Evolutionary conservation across 73 alveolate species (phyloP).

Genomic region (Paramecium tetraurelia): DNA sequence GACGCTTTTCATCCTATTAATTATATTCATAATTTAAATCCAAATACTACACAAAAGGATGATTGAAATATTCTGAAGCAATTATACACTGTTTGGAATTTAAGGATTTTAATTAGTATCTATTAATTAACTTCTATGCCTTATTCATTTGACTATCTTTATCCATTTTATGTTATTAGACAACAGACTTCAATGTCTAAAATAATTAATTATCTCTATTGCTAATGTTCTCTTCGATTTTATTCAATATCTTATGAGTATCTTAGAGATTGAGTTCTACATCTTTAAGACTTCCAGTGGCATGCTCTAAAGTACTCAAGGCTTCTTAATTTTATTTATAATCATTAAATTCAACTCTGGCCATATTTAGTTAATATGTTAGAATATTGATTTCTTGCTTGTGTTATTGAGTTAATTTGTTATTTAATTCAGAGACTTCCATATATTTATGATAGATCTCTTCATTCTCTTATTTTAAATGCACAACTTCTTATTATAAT

Average conservation of each 20-base stretch:
- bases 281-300: slow-evolving; percentile 5
- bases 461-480: not conserved
- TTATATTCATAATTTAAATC: not conserved
- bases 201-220: not conserved
- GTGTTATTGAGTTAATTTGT: not conserved
- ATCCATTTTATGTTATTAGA: not conserved
- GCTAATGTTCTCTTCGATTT: not conserved
- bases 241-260: not conserved
- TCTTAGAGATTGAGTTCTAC: not conserved
- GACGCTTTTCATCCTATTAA: not conserved
- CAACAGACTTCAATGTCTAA: not conserved
- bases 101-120: not conserved
- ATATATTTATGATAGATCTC: not conserved
- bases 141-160: not conserved
- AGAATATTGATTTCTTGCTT: not conserved
- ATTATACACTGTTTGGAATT: not conserved
- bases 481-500: not conserved
- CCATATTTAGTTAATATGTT: not conserved
- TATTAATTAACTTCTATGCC: not conserved
- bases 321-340: slow-evolving; percentile 20
- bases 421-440: not conserved
- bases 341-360: slow-evolving; percentile 2
- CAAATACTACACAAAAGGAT: not conserved
- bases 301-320: not conserved
- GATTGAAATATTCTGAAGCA: not conserved